Percentiles rank a stretch among this genome's conserved stretches.
phyloP scores from a whole-genome alignment of 768 basidiomycete species.

The Leucogyrophana mollusca region DNA sequence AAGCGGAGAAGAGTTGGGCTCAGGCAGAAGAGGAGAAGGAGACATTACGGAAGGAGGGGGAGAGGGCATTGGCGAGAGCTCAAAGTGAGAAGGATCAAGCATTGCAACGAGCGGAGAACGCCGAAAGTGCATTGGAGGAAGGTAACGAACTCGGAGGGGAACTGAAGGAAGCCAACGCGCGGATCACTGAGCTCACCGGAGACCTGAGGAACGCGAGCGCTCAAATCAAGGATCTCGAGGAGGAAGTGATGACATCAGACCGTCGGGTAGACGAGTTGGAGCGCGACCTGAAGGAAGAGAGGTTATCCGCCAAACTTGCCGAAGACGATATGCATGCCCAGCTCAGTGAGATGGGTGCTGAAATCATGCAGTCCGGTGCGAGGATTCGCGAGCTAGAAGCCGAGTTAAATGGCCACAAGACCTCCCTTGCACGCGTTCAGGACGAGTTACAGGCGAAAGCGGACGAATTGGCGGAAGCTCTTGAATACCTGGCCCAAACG shows the following conservation, averaged over 20 bases:
- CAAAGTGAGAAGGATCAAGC: conserved; percentile 56
- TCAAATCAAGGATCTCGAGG: conserved; percentile 61
- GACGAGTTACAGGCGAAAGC: conserved; percentile 42
- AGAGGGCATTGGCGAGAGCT: conserved; percentile 42
- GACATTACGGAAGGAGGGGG: conserved; percentile 42
- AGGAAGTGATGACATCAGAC: conserved; percentile 53
- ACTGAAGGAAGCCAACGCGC: conserved; percentile 63
- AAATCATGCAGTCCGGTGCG: conserved; percentile 30
- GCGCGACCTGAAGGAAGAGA: conserved; percentile 54
- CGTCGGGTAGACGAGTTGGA: conserved; percentile 55
- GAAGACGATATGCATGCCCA: conserved; percentile 39
- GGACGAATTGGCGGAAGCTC: conserved; percentile 20
- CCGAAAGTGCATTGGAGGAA: conserved; percentile 60
- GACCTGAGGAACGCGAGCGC: conserved; percentile 60
- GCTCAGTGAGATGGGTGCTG: conserved; percentile 26
- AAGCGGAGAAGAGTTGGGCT: conserved; percentile 47
- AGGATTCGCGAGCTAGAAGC: conserved; percentile 42
- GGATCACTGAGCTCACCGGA: conserved; percentile 49
- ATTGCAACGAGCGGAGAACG: conserved; percentile 59
- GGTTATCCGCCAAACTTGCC: conserved; percentile 36
- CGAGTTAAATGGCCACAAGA: conserved; percentile 42
- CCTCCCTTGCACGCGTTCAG: conserved; percentile 27
- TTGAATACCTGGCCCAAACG: conserved; percentile 21
- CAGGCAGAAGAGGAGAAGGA: conserved; percentile 39
- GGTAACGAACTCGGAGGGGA: conserved; percentile 70